phyloP scores from a whole-genome alignment of 768 basidiomycete genomes.

The Boletus pseudo-olivaceus region DNA sequence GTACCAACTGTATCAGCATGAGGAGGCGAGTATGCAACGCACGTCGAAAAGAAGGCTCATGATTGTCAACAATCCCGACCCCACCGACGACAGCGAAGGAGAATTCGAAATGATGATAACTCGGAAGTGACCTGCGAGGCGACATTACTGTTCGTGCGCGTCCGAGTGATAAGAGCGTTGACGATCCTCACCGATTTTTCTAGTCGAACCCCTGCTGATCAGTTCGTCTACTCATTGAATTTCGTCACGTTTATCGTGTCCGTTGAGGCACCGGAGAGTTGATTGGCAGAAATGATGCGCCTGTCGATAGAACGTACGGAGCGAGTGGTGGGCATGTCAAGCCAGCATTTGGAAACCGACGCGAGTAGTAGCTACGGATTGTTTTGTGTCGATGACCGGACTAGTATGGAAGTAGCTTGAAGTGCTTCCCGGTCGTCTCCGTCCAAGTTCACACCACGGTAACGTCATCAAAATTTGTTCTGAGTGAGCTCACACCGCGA shows the following conservation, averaged over 20 bases:
- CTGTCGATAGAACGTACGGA: not conserved
- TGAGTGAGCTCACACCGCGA: constrained; percentile 1
- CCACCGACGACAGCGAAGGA: constrained; percentile 26
- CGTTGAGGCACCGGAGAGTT: not conserved
- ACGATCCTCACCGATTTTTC: not conserved
- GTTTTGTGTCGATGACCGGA: not conserved
- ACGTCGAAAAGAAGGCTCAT: constrained; percentile 25
- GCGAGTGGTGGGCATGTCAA: not conserved
- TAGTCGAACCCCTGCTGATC: not conserved
- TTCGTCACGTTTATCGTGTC: not conserved
- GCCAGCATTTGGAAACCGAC: not conserved
- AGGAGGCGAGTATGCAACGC: constrained; percentile 19
- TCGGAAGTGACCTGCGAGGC: constrained; percentile 9
- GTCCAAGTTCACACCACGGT: constrained; percentile 27
- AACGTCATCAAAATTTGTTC: constrained; percentile 29
- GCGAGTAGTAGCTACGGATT: not conserved
- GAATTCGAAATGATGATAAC: constrained; percentile 18
- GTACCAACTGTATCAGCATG: constrained; percentile 11
- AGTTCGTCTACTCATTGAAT: not conserved
- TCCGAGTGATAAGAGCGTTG: not conserved
- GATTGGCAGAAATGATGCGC: not conserved
- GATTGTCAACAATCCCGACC: constrained; percentile 30
- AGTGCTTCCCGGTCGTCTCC: constrained; percentile 25
- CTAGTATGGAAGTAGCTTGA: not conserved
- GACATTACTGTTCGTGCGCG: not conserved